Percentiles rank a stretch among this genome's conserved stretches.
Conservation (phyloP, 169 alveolate genomes). For the Neospora caninum region DNA sequence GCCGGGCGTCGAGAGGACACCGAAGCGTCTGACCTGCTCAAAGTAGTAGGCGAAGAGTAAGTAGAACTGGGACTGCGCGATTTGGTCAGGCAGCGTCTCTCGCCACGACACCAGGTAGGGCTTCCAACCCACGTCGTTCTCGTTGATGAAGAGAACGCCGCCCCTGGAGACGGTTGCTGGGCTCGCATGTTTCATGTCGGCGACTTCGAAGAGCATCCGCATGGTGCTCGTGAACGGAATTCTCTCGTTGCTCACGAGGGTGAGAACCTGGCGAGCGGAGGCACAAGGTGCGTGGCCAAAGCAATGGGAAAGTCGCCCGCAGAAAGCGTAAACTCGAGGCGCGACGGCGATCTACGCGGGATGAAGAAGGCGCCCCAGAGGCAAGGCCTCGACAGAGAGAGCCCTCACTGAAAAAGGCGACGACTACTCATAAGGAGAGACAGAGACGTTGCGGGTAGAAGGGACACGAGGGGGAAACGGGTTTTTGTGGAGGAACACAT, state of each 20-base stretch:
- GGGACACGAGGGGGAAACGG: too few relatives aligned
- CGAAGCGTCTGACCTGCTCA: constrained; percentile 69
- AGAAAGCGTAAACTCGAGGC: too few relatives aligned
- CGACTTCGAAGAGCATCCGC: constrained; percentile 93
- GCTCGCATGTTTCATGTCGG: constrained; percentile 90
- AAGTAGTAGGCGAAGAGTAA: constrained; percentile 87
- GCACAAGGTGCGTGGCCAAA: too few relatives aligned
- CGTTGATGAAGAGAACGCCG: constrained; percentile 93
- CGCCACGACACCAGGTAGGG: constrained; percentile 92
- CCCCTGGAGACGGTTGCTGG: constrained; percentile 95
- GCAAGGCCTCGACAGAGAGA: too few relatives aligned
- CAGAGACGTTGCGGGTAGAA: too few relatives aligned
- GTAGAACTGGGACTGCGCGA: constrained; percentile 90
- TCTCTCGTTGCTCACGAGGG: constrained; percentile 93
- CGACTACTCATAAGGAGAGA: too few relatives aligned
- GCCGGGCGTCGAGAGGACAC: too few relatives aligned
- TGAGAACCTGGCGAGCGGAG: constrained; percentile 76
- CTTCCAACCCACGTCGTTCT: constrained; percentile 91
- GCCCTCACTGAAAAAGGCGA: too few relatives aligned
- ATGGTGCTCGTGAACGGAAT: constrained; percentile 93
- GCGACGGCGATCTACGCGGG: too few relatives aligned
- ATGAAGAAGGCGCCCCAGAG: too few relatives aligned
- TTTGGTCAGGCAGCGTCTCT: constrained; percentile 81
- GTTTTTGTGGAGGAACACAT: too few relatives aligned
- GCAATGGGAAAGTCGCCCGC: too few relatives aligned